Conservation (phyloP, 345 rosid genomes). For the Lagerstroemia speciosa region DNA sequence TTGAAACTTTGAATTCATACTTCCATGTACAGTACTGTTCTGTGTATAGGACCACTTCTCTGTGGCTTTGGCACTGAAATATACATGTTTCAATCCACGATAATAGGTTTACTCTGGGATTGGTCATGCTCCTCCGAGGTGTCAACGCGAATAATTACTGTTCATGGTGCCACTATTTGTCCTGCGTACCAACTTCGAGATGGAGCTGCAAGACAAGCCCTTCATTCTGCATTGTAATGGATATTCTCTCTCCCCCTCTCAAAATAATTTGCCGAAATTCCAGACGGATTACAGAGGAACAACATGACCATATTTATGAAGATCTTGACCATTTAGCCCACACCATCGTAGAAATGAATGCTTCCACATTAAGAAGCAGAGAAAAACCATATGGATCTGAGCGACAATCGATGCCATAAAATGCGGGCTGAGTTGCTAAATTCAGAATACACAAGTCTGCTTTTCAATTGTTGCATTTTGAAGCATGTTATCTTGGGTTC, state of each 20-base stretch:
- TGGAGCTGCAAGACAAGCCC: constrained; percentile 80
- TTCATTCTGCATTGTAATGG: constrained; percentile 54
- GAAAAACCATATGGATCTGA: too few relatives aligned
- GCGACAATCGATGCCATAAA: too few relatives aligned
- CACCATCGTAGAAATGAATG: background rate
- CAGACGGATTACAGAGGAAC: background rate
- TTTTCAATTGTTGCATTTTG: background rate
- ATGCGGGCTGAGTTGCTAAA: too few relatives aligned
- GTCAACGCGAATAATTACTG: constrained; percentile 77
- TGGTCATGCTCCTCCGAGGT: constrained; percentile 64
- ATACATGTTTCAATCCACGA: constrained; percentile 1
- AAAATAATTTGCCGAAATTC: background rate
- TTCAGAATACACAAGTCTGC: too few relatives aligned
- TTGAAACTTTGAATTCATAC: background rate
- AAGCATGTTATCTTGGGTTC: background rate
- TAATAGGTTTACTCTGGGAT: constrained; percentile 59
- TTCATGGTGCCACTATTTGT: constrained; percentile 91
- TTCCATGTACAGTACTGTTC: background rate
- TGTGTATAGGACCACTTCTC: background rate
- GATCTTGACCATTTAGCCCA: background rate
- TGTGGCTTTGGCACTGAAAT: background rate
- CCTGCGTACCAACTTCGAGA: constrained; percentile 75
- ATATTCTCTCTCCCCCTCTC: constrained; percentile 4
- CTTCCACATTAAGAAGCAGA: background rate
- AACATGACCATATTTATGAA: background rate